These are phyloP conservation scores for Blumeria hordei DNA, from an alignment of 2,329 filamentous ascomycete species.

Conservation along the genomic window DNA sequence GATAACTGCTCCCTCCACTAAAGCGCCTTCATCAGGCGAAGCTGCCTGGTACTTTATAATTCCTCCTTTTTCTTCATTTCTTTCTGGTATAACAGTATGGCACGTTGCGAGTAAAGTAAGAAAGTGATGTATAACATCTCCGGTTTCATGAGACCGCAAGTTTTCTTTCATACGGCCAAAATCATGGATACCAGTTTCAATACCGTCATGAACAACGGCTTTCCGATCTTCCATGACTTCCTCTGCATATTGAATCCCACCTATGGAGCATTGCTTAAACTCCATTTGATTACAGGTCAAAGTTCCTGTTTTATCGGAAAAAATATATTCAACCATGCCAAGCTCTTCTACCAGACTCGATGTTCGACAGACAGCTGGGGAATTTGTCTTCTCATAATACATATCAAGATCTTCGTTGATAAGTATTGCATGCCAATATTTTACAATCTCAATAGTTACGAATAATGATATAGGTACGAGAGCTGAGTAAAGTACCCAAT, in stretches of 20 bases:
- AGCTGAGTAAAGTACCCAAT: slow-evolving; percentile 95
- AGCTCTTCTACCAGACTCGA: slow-evolving; percentile 92
- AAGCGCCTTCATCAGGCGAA: slow-evolving; percentile 88
- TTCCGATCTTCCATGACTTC: slow-evolving; percentile 78
- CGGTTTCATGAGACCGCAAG: slow-evolving; percentile 28
- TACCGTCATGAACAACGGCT: slow-evolving; percentile 52
- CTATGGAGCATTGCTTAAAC: slow-evolving; percentile 86
- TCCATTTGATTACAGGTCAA: slow-evolving; percentile 99
- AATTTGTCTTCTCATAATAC: slow-evolving; percentile 89
- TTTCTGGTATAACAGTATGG: slow-evolving; percentile 91
- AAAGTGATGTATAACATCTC: slow-evolving; percentile 55
- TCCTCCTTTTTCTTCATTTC: slow-evolving; percentile 49
- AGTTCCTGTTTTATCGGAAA: slow-evolving; percentile 93
- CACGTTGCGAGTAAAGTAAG: slow-evolving; percentile 69
- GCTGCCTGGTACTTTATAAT: slow-evolving; percentile 95
- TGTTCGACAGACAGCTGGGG: slow-evolving; percentile 82
- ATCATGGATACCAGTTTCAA: slow-evolving; percentile 46
- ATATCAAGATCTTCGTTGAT: slow-evolving; percentile 97
- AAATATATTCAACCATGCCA: slow-evolving; percentile 95
- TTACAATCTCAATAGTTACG: slow-evolving; percentile 91
- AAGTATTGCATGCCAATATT: slow-evolving; percentile 92
- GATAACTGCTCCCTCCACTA: slow-evolving; percentile 70
- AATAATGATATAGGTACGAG: slow-evolving; percentile 94
- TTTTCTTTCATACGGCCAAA: slow-evolving; percentile 40
- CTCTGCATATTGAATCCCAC: slow-evolving; percentile 79